A percentile compares a stretch with the other conserved stretches of the same genome.
phyloP scores from a whole-genome alignment of 305 asterid species.

The Fraxinus albicans region DNA sequence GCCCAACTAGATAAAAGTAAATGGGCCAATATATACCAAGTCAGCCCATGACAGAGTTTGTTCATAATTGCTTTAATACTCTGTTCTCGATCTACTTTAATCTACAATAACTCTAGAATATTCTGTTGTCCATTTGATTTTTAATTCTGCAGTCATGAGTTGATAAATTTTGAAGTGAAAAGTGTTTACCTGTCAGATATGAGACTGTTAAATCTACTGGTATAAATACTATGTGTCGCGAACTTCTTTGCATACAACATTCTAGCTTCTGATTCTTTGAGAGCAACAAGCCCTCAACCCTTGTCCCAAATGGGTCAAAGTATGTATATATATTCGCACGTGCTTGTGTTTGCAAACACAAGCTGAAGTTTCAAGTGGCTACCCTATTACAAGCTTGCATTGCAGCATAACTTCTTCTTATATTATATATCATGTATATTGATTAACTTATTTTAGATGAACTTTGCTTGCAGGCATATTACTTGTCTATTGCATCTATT shows the following conservation, averaged over 20 bases:
- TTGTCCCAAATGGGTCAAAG: background rate
- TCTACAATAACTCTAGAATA: background rate
- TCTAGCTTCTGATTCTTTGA: background rate
- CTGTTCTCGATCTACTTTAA: slow-evolving; percentile 6
- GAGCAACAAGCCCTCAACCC: background rate
- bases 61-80: background rate
- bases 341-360: background rate
- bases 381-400: background rate
- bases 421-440: background rate
- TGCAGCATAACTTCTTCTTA: background rate
- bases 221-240: background rate
- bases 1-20: no score
- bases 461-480: background rate
- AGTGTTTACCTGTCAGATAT: background rate
- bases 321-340: background rate
- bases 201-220: background rate
- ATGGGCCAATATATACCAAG: no score
- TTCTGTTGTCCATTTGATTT: background rate
- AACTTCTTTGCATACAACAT: background rate
- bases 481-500: background rate
- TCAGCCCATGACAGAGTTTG: background rate
- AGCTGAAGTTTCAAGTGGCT: background rate
- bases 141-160: background rate
- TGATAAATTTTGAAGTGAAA: background rate
- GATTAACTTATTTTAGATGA: background rate